These are phyloP conservation scores for Canavalia ensiformis DNA, from an alignment of 306 rosid genomes.

Conservation along the genomic window DNA sequence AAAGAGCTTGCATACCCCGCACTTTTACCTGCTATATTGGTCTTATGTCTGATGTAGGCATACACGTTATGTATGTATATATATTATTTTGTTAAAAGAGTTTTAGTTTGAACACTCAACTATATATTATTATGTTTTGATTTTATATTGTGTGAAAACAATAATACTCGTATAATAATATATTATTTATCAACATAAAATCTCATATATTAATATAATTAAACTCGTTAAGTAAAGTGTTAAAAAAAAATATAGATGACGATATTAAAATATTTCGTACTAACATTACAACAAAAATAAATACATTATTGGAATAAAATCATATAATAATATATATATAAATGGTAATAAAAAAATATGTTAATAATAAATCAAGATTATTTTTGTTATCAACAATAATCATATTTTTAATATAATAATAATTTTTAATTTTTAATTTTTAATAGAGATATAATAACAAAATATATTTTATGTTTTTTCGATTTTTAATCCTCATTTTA, in stretches of 20 bases:
- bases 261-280: too few species aligned
- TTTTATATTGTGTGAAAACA: neutral
- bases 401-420: too few species aligned
- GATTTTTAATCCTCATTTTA: too few species aligned
- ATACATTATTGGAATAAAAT: neutral
- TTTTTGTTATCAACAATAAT: too few species aligned
- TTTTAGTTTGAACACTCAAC: conserved; percentile 14
- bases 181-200: neutral
- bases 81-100: neutral
- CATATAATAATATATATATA: too few species aligned
- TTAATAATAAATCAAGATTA: too few species aligned
- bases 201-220: neutral
- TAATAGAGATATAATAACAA: too few species aligned
- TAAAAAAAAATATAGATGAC: too few species aligned
- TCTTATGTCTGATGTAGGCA: neutral
- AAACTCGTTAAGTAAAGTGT: neutral
- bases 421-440: too few species aligned
- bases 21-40: neutral
- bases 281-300: neutral
- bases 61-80: neutral
- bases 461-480: too few species aligned
- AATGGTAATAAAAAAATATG: too few species aligned
- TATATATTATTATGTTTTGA: neutral
- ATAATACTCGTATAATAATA: neutral
- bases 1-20: too few species aligned